Conservation (phyloP, 139 green algal species). For the Limnomonas spitsbergensis region DNA sequence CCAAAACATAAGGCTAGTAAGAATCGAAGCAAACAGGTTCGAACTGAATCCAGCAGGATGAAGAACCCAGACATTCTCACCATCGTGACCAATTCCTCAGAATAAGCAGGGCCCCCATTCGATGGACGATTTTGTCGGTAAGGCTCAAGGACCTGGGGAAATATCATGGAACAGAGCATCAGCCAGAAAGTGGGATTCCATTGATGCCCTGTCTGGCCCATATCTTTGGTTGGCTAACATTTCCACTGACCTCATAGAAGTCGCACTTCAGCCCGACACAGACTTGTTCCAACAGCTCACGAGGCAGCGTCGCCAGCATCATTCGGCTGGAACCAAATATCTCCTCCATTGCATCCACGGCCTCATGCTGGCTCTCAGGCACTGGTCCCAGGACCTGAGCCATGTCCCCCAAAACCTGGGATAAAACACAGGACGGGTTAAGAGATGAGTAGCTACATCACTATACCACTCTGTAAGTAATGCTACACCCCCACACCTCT, state of each 20-base stretch:
- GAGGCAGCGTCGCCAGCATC: conserved; percentile 46
- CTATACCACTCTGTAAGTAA: neutral
- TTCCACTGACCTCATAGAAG: conserved; percentile 39
- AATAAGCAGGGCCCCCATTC: conserved; percentile 34
- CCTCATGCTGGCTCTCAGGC: conserved; percentile 14
- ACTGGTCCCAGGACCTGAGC: conserved; percentile 32
- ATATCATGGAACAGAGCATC: no score
- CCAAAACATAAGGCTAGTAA: no score
- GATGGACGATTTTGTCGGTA: conserved; percentile 27
- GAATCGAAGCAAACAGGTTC: no score
- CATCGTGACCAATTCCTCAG: conserved; percentile 26
- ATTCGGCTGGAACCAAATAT: conserved; percentile 42
- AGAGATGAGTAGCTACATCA: neutral
- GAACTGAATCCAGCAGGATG: no score
- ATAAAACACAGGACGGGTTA: neutral
- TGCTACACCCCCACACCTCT: conserved; percentile 25
- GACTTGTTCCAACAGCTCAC: conserved; percentile 35
- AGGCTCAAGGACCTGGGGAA: conserved; percentile 21
- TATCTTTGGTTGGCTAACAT: no score
- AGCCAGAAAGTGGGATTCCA: no score
- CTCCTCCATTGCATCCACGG: conserved; percentile 21
- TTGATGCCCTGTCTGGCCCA: no score
- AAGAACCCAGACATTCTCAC: neutral
- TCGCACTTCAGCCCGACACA: conserved; percentile 15
- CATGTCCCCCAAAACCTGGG: conserved; percentile 41